Percentiles rank a stretch among this genome's conserved stretches.
Evolutionary conservation across 139 green algal genomes (phyloP).

Genomic region (Asterochloris sp.): DNA sequence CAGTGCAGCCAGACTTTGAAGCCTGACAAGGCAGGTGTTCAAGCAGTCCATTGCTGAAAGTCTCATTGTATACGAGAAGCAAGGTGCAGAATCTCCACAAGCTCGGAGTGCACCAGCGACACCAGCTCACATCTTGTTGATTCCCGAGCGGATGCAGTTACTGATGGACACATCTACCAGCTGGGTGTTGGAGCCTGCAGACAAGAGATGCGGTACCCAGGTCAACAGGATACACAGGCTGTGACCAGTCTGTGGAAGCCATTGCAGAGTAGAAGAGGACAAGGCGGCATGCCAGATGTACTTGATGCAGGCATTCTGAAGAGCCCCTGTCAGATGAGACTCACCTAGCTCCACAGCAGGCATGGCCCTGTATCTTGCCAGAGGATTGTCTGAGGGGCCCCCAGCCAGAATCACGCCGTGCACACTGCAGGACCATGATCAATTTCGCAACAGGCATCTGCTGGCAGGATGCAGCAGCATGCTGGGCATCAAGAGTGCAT

Average conservation of each 20-base stretch:
- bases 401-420: constrained; percentile 52
- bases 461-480: too few species aligned
- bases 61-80: background rate
- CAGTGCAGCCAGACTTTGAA: background rate
- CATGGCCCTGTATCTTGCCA: constrained; percentile 47
- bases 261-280: background rate
- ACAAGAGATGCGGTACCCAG: background rate
- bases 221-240: background rate
- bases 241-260: too few species aligned
- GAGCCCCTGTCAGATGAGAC: background rate
- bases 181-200: constrained; percentile 32
- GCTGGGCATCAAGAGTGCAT: too few species aligned
- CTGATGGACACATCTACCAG: constrained; percentile 57
- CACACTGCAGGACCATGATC: constrained; percentile 17
- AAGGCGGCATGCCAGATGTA: background rate
- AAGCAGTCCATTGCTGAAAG: background rate
- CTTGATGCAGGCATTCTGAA: background rate
- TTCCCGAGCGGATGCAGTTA: constrained; percentile 51
- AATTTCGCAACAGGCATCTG: too few species aligned
- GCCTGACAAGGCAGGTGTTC: too few species aligned
- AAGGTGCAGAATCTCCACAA: background rate
- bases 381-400: constrained; percentile 43
- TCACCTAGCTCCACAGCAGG: constrained; percentile 48
- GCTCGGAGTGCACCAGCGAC: background rate
- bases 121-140: constrained; percentile 54